Base-by-base conservation (phyloP, 495 filamentous ascomycete species). In the Aspergillus steynii region DNA sequence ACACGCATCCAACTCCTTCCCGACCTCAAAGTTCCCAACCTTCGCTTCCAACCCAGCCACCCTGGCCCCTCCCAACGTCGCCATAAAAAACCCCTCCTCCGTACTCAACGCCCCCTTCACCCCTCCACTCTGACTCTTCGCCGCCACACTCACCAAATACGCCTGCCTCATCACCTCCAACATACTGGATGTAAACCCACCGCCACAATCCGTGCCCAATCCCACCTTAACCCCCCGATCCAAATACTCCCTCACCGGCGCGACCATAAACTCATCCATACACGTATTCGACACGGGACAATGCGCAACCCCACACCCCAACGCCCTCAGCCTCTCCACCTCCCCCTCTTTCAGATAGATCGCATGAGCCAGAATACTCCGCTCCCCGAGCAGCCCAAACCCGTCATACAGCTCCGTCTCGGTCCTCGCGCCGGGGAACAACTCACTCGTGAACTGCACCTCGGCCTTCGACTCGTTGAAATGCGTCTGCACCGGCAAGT, bases 1-100 rank as follows among this genome's bases (percentile, higher is more conserved):
- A 58, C 87, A 58, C 0, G 85, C 88, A 76, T 90, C 88, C 63
- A 89, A 88, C 70, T 84, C 80, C 73, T 86, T 87, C 1, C 85
- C 86, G 5, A 77, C 71, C 7, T 73, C 78, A 61, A 90, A 89
- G 56, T 77, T 81, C 1, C 88, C 88, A 42, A 89, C 71, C 57
- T 68, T 77, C 1, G 74, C 69, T 8, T 78, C 81, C 10, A 89
- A 64, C n/a, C 83, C 76, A 60, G 83, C 83, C 4, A 88, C 85
- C 55, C 77, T 71, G 3, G 87, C 88, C 0, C 87, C 88, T 1
- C 86, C 87, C 5, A 85, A 56, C 0, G 88, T 90, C 0, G 85
- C 85, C 50, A 89, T 67, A 60, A 84, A 86, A 57, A 89, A 88
- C 0, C 80, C 72, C 65, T 88, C 85, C 0, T 68, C 65, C 10